Evolutionary conservation across 208 protist species (phyloP), one percentile per base, ranked within the genome.

Genomic region (Lotmaria passim): DNA sequence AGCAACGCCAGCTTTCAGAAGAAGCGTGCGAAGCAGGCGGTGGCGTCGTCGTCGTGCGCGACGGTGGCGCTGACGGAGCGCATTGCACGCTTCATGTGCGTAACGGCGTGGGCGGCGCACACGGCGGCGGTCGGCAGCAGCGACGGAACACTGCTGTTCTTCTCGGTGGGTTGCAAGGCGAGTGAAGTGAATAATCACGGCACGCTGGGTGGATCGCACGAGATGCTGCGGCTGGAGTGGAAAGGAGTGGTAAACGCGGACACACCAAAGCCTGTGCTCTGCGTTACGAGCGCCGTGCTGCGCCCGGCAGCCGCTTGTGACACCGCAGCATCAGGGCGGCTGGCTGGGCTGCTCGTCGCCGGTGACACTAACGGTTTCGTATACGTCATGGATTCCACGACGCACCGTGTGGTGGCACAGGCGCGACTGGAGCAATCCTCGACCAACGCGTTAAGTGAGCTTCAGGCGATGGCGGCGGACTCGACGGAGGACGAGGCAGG

Each of bases 361-460:
- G 89, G 86, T 21, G 89, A 94, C 63, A 90, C 89, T 3, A 90
- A 83, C 62, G 86, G 89, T 2, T 0, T 73, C 14, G 63, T 94
- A 14, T 75, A 72, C 46, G 73, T 86, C 3, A 53, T 85, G 17
- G 33, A 72, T 28, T 36, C 65, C 23, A 57, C 2, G 15, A 62
- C 52, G n/a, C 78, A 71, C 36, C 28, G 21, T 2, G 59, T 74
- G 10, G 38, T 53, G 2, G 43, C 71, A 12, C 41, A 63, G 26
- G 7, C 36, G 28, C 44, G 47, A n/a, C 52, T 82, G 12, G 77
- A 82, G 53, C 73, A 73, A 46, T 78, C 82, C 2, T 72, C 79
- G 23, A 74, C 89, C 12, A 91, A 93, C 51, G 88, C 88, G 3
- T 34, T 93, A 17, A 81, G 75, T 44, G 61, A 73, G 12, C 12